Percentiles rank a stretch among this genome's conserved stretches.
These are phyloP conservation scores for Aschersonia sp. DNA, from an alignment of 2,329 filamentous ascomycete genomes.

Conservation along the genomic window DNA sequence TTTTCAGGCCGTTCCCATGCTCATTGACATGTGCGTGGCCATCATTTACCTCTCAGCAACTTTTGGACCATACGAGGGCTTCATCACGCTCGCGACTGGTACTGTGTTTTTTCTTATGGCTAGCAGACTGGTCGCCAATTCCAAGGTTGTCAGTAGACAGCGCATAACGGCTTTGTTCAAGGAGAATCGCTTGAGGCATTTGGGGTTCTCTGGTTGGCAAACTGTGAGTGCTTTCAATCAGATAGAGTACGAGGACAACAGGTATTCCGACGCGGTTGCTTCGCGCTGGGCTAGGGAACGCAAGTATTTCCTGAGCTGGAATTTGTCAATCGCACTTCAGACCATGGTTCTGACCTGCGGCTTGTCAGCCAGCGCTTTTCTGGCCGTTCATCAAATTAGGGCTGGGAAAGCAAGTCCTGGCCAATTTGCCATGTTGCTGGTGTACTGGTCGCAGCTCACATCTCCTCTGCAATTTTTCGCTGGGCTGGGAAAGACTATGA, in stretches of 20 bases:
- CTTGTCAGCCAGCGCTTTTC: conserved; percentile 46
- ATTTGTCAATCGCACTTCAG: conserved; percentile 39
- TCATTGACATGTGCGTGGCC: conserved; percentile 45
- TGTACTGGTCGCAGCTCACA: conserved; percentile 62
- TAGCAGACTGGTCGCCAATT: conserved; percentile 33
- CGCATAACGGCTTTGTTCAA: conserved; percentile 38
- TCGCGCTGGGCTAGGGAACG: conserved; percentile 22
- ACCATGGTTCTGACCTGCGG: conserved; percentile 54
- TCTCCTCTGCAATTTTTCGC: conserved; percentile 58
- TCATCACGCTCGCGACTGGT: conserved; percentile 45
- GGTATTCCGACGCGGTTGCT: conserved; percentile 35
- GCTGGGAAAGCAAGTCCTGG: conserved; percentile 45
- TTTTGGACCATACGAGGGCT: conserved; percentile 46
- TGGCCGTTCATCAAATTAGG: conserved; percentile 52
- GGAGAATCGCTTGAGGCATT: conserved; percentile 39
- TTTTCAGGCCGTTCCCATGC: conserved; percentile 43
- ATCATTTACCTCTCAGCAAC: conserved; percentile 43
- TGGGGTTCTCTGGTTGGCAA: conserved; percentile 43
- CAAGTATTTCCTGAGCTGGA: conserved; percentile 26
- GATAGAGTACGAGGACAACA: conserved; percentile 38
- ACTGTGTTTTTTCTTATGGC: conserved; percentile 41
- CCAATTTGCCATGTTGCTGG: conserved; percentile 55
- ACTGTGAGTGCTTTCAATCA: conserved; percentile 47
- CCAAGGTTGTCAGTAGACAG: conserved; percentile 32
- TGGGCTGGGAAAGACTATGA: conserved; percentile 38